Evolutionary conservation across 441 rosid genomes (phyloP), one percentile per base, ranked within the genome.

Genomic region (Arabidopsis lyrata): DNA sequence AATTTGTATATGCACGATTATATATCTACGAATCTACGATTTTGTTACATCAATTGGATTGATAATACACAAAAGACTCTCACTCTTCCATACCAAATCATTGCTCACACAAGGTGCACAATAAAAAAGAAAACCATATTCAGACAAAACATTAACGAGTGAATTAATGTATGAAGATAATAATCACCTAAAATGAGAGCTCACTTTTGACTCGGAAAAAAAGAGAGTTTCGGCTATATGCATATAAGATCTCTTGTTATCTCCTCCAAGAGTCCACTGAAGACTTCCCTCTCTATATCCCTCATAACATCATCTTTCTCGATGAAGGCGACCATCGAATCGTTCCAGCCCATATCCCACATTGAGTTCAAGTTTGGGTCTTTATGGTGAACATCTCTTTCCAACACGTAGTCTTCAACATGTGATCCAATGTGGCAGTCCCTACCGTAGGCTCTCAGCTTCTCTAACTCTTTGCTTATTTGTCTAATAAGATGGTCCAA

Each of bases 291-390:
- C 83, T 89, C 98, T 69, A 89, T 82, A 61, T 89, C 93, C 71
- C 83, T 89, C 58, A 81, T 63, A 74, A 86, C 85, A 49, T 88
- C 93, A 55, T 90, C 91, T 72, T 82, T 88, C 73, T 87, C 90
- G 8, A 85, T 60, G 66, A 87, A 84, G 12, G 83, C 81, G 27
- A 77, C 50, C 85, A 73, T 76, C 57, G 47, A 66, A 42, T 73
- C 79, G 13, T 84, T 81, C 98, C 99, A 93, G 14, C 91, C 95
- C 66, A 80, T 76, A 45, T 93, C 97, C 97, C 99, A 93, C 94
- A 87, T 90, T 42, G 90, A 91, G 75, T 90, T 89, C 65, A 90
- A 47, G 70, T 83, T 90, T 22, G 88, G 86, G 34, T 87, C 87
- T 64, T 75, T 77, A 59, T 77, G 38, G 42, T 82, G 20, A 24